Percentiles rank a stretch among this genome's conserved stretches.
phyloP scores from a whole-genome alignment of 495 filamentous ascomycete species.

The Hypoxylon cercidicola region DNA sequence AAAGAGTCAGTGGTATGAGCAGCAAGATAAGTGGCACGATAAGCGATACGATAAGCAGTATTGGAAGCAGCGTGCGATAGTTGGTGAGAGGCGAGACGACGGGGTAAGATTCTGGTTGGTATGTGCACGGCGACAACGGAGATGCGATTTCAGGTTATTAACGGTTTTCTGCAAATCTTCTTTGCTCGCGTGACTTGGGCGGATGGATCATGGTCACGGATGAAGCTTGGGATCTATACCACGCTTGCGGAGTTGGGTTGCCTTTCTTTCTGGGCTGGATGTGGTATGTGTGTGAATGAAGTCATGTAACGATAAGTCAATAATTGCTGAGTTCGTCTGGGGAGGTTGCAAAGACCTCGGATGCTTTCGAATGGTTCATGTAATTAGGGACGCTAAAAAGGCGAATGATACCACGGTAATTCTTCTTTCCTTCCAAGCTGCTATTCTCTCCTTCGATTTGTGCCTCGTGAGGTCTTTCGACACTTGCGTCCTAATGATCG shows the following conservation, averaged over 20 bases:
- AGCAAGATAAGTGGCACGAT: constrained; percentile 53
- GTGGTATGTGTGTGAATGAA: neutral
- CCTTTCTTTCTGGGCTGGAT: neutral
- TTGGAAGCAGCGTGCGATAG: constrained; percentile 49
- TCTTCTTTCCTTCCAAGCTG: neutral
- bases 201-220: neutral
- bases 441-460: neutral
- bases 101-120: too few species aligned
- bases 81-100: neutral
- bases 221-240: constrained; percentile 3
- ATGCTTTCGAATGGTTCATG: constrained; percentile 1
- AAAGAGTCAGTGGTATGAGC: constrained; percentile 6
- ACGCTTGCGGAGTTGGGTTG: constrained; percentile 7
- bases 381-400: constrained; percentile 1
- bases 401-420: constrained; percentile 4
- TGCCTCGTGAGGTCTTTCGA: too few species aligned
- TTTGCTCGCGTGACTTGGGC: neutral
- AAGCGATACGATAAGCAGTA: constrained; percentile 53
- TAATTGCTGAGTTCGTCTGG: neutral
- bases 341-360: neutral
- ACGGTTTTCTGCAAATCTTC: neutral
- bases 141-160: neutral
- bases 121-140: too few species aligned
- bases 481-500: too few species aligned
- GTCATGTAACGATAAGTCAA: constrained; percentile 4